phyloP scores from a whole-genome alignment of 2,329 filamentous ascomycete genomes.

The Teratosphaeria gauchensis region DNA sequence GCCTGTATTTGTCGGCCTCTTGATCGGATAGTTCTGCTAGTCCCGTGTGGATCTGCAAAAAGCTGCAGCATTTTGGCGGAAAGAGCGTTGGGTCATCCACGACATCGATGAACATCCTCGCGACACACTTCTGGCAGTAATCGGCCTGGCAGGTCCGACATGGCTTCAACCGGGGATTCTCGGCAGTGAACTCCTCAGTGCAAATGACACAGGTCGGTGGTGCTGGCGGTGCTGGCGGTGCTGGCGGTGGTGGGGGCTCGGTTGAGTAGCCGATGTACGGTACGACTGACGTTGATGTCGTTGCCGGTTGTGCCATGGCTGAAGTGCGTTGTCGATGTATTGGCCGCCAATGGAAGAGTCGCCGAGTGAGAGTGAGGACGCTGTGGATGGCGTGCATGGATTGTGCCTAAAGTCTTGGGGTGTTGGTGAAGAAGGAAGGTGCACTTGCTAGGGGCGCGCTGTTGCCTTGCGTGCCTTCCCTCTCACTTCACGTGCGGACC shows the following conservation, averaged over 20 bases:
- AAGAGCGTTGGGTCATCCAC: conserved; percentile 31
- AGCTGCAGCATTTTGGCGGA: conserved; percentile 38
- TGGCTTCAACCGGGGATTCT: conserved; percentile 16
- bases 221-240: background rate
- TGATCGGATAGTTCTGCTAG: conserved; percentile 26
- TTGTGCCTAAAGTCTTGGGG: background rate
- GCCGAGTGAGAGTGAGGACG: background rate
- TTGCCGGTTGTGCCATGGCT: background rate
- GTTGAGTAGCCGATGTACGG: background rate
- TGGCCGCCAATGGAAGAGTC: background rate
- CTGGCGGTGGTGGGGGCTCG: background rate
- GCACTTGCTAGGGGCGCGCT: background rate
- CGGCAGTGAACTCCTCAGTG: conserved; percentile 8
- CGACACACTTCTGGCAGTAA: conserved; percentile 31
- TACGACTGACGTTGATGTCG: background rate
- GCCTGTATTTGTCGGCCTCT: conserved; percentile 30
- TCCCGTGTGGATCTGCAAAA: conserved; percentile 35
- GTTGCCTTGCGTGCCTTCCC: background rate
- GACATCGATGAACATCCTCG: conserved; percentile 32
- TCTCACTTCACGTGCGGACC: background rate
- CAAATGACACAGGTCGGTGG: conserved; percentile 17
- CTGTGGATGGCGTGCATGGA: background rate
- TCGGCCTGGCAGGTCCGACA: conserved; percentile 23
- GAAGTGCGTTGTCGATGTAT: background rate
- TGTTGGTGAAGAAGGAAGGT: background rate